phyloP scores from a whole-genome alignment of 1,139 yeast species.

The Geotrichum fermentans region DNA sequence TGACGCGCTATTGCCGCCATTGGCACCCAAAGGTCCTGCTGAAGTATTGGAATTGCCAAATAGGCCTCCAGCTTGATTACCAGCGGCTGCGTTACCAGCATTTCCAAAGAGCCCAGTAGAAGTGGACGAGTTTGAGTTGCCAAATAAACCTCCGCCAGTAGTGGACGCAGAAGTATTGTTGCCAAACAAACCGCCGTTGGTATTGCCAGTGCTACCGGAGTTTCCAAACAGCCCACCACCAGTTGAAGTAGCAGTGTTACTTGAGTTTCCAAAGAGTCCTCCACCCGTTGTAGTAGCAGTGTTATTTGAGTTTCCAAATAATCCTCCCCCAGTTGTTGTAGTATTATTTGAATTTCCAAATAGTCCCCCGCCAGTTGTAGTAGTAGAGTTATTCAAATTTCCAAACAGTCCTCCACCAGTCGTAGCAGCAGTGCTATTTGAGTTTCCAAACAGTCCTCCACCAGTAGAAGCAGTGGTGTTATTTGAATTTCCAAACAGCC shows the following conservation, averaged over 20 bases:
- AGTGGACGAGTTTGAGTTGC: slow-evolving; percentile 24
- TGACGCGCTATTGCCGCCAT: no score
- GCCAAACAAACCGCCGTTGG: not conserved
- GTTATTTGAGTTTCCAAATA: no score
- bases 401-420: no score
- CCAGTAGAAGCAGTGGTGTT: not conserved
- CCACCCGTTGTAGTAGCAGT: not conserved
- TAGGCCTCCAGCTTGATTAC: not conserved
- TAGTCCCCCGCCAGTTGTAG: no score
- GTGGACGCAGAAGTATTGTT: slow-evolving; percentile 9
- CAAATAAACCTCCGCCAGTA: slow-evolving; percentile 36
- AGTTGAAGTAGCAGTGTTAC: not conserved
- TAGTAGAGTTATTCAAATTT: slow-evolving; percentile 7
- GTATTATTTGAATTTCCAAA: no score
- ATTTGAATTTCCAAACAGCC: not conserved
- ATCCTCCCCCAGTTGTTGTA: not conserved
- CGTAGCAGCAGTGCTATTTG: slow-evolving; percentile 5
- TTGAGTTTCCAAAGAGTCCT: not conserved
- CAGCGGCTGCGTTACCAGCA: slow-evolving; percentile 3
- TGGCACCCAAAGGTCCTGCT: no score
- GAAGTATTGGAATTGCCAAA: slow-evolving; percentile 12
- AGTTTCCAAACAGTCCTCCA: not conserved
- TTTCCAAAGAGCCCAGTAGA: slow-evolving; percentile 16
- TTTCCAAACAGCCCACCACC: not conserved
- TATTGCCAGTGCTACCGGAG: not conserved